phyloP scores from a whole-genome alignment of 768 basidiomycete genomes.

The Suillus americanus region DNA sequence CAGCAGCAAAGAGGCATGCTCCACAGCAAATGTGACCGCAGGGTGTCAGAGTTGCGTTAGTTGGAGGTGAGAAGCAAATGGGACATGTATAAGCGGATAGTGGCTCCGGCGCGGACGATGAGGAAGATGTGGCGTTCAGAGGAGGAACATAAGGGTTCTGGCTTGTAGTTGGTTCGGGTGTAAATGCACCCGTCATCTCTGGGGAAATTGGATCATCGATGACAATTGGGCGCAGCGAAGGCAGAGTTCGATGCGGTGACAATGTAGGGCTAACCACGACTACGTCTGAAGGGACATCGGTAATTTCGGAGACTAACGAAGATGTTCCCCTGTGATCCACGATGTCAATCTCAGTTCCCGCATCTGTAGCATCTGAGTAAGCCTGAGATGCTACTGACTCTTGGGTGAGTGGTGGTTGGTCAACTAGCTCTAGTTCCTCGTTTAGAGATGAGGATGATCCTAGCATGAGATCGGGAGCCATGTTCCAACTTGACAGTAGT shows the following conservation, averaged over 20 bases:
- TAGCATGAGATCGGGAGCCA: neutral
- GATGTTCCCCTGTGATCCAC: neutral
- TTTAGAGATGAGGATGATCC: neutral
- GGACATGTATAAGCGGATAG: conserved; percentile 74
- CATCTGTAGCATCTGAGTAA: neutral
- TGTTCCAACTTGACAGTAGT: neutral
- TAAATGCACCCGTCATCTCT: neutral
- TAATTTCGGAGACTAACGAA: neutral
- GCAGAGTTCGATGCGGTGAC: neutral
- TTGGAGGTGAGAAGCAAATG: conserved; percentile 75
- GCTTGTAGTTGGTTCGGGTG: conserved; percentile 3
- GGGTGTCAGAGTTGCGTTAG: conserved; percentile 73
- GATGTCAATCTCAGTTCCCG: neutral
- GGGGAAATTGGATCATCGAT: conserved; percentile 1
- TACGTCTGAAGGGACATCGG: neutral
- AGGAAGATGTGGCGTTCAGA: neutral
- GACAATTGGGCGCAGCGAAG: neutral
- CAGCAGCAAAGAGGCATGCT: conserved; percentile 69
- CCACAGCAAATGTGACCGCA: conserved; percentile 84
- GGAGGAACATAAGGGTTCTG: conserved; percentile 1
- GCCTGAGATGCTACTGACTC: neutral
- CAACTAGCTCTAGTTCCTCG: neutral
- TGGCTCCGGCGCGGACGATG: conserved; percentile 21
- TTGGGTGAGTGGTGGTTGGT: conserved; percentile 1
- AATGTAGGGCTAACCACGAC: conserved; percentile 2